Evolutionary conservation across 2,329 filamentous ascomycete genomes (phyloP), one percentile per base, ranked within the genome.

Genomic region (Talaromyces sp.): DNA sequence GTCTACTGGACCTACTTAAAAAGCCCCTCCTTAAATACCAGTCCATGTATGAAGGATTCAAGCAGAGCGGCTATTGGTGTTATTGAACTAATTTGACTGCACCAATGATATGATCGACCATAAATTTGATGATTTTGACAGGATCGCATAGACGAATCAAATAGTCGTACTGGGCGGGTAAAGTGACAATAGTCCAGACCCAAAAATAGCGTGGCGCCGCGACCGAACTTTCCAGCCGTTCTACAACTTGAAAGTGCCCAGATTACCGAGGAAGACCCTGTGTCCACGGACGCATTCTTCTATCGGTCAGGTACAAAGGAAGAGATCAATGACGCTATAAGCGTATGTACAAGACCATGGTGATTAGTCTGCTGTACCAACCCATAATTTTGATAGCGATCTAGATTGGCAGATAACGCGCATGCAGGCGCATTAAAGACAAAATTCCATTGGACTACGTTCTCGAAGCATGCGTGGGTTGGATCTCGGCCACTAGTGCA

Each of bases 121-220:
- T 35, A 4, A 16, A 35, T 4, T 13, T 6, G n/a, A 13, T 14
- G 11, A 35, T 13, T 14, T 35, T 35, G 11, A 14, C 11, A 14
- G 32, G 32, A 13, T 4, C 4, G 4, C 11, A 13, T 35, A 14
- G 32, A 16, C 32, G 32, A 35, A 35, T 35, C 32, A 35, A 35
- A 39, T 39, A 16, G 36, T 39, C 4, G 36, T 16, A 39, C 11
- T 13, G 32, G 32, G 32, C 32, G 32, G 32, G 32, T 35, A 35
- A 13, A 35, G 11, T 35, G n/a, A 16, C 32, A 16, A 13, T 35
- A 30, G 19, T 13, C 41, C 29, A 30, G 27, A 19, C 29, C 41
- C 41, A 22, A 44, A 44, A 44, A 44, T 44, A 44, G 41, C 29
- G 41, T 44, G 41, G 41, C 41, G 41, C 29, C 29, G 16, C 29